Conservation (phyloP, 352 stramenopile species). For the Globisporangium perplexum region DNA sequence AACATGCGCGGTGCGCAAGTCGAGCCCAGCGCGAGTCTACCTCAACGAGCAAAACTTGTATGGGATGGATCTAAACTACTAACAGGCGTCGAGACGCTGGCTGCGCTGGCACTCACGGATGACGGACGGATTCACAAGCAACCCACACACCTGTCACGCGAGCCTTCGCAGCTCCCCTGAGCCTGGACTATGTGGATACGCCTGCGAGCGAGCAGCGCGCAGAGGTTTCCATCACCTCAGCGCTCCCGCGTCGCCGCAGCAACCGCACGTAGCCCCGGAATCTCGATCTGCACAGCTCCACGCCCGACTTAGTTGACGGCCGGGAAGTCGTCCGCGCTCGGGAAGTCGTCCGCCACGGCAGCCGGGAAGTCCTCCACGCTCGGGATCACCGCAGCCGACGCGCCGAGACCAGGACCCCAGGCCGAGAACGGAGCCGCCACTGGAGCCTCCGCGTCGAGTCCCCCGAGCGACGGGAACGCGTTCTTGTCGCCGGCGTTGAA, state of each 20-base stretch:
- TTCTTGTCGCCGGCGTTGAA: constrained; percentile 75
- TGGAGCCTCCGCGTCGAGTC: constrained; percentile 29
- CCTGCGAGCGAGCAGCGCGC: neutral
- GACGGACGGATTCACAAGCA: constrained; percentile 1
- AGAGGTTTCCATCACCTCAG: neutral
- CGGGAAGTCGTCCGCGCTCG: constrained; percentile 22
- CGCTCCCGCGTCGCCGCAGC: too few species aligned
- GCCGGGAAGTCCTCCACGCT: constrained; percentile 24
- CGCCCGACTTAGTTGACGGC: constrained; percentile 29
- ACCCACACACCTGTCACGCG: neutral
- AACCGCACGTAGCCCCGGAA: neutral
- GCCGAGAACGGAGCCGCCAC: constrained; percentile 16
- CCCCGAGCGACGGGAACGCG: constrained; percentile 77
- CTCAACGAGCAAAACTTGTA: constrained; percentile 18
- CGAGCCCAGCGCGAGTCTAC: constrained; percentile 1
- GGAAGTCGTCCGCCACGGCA: constrained; percentile 29
- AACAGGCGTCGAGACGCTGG: constrained; percentile 6
- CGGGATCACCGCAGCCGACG: constrained; percentile 24
- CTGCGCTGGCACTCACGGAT: neutral
- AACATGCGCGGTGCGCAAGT: neutral
- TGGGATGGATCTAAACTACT: constrained; percentile 25
- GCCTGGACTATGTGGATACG: neutral
- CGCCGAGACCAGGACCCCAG: constrained; percentile 60
- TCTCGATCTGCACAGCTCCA: neutral
- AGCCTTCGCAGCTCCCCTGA: neutral